Evolutionary conservation across 2,329 filamentous ascomycete genomes (phyloP).

Genomic region (Cordyceps javanica): DNA sequence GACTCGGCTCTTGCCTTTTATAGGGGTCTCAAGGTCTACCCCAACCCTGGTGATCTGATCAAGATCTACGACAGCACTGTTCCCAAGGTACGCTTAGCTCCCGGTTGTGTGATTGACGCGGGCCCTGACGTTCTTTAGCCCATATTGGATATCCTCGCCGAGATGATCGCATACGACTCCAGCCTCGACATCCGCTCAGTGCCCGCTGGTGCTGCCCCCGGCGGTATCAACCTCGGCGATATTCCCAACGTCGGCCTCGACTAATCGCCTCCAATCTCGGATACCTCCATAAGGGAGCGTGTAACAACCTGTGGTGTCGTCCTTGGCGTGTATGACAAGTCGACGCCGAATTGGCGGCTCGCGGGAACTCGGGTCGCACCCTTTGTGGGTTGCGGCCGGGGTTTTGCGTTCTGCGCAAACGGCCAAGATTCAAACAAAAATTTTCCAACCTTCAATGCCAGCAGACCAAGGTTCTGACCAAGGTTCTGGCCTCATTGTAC

Average conservation of each 20-base stretch:
- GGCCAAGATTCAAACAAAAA: slow-evolving; percentile 5
- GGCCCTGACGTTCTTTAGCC: slow-evolving; percentile 47
- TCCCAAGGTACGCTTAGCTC: slow-evolving; percentile 61
- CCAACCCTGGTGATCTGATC: slow-evolving; percentile 86
- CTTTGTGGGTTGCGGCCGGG: background rate
- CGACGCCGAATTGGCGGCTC: background rate
- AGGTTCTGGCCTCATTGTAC: slow-evolving; percentile 28
- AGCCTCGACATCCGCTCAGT: slow-evolving; percentile 54
- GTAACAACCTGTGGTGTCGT: background rate
- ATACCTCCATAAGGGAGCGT: background rate
- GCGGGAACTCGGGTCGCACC: background rate
- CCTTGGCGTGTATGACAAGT: slow-evolving; percentile 5
- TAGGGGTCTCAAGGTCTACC: slow-evolving; percentile 98
- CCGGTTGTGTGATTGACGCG: background rate
- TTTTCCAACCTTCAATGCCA: slow-evolving; percentile 4
- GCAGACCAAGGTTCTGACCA: background rate
- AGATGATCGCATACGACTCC: slow-evolving; percentile 94
- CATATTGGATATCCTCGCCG: slow-evolving; percentile 89
- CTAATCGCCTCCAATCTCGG: slow-evolving; percentile 29
- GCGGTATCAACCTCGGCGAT: slow-evolving; percentile 38
- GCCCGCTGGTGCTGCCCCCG: slow-evolving; percentile 21
- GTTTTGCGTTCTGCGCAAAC: background rate
- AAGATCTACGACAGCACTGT: slow-evolving; percentile 98
- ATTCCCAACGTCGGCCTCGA: slow-evolving; percentile 49
- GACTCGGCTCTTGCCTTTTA: slow-evolving; percentile 95